A percentile compares a stretch with the other conserved stretches of the same genome.
phyloP scores from a whole-genome alignment of 495 filamentous ascomycete genomes.

The Aspergillus baeticus region DNA sequence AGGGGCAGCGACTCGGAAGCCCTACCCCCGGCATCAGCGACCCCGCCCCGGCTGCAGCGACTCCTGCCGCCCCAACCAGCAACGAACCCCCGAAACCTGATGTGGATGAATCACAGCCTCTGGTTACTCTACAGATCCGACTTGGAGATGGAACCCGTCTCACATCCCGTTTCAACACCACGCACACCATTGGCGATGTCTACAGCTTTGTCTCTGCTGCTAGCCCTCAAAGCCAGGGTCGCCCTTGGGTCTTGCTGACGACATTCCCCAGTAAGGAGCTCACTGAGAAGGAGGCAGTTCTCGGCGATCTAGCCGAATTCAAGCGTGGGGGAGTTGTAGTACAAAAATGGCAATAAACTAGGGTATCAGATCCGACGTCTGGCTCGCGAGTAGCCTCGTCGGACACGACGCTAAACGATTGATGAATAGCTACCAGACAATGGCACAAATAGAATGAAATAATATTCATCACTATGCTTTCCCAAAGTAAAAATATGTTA shows the following conservation, averaged over 20 bases:
- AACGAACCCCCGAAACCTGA: conserved; percentile 44
- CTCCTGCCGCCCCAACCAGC: conserved; percentile 33
- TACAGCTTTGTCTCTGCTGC: conserved; percentile 79
- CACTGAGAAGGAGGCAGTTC: conserved; percentile 61
- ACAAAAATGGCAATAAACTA: conserved; percentile 72
- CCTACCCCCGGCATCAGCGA: conserved; percentile 69
- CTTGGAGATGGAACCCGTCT: conserved; percentile 87
- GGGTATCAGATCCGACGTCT: background rate
- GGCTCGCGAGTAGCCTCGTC: too few relatives aligned
- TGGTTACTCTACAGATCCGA: conserved; percentile 78
- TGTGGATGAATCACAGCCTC: conserved; percentile 75
- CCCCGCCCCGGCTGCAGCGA: conserved; percentile 25
- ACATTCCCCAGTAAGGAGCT: conserved; percentile 96
- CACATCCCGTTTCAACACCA: conserved; percentile 86
- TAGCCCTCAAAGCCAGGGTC: conserved; percentile 53
- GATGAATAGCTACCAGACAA: conserved; percentile 1
- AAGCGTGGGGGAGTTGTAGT: conserved; percentile 81
- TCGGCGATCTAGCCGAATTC: conserved; percentile 82
- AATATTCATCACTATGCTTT: background rate
- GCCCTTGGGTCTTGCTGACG: conserved; percentile 82
- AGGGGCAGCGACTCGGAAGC: conserved; percentile 85
- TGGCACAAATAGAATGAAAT: background rate
- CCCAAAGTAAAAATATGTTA: background rate
- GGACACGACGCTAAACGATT: background rate
- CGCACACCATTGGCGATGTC: conserved; percentile 86